Evolutionary conservation across 2,329 filamentous ascomycete genomes (phyloP), one percentile per base, ranked within the genome.

Genomic region (Botryotinia globosa): DNA sequence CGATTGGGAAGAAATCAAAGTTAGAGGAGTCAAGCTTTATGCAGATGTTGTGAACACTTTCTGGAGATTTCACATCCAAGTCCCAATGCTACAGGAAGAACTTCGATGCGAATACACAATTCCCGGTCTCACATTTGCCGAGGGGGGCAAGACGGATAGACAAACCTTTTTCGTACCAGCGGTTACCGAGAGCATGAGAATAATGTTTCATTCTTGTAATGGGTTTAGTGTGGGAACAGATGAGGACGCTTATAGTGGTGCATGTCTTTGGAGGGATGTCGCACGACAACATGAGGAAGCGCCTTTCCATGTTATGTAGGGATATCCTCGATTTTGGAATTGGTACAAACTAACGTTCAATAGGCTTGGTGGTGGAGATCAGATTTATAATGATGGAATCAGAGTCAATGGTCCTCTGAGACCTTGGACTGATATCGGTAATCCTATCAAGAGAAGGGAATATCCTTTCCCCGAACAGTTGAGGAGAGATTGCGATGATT

Each of bases 161-260:
- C 97, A 87, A 83, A 88, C 77, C 67, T 99, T 99, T 82, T 97
- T 92, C 86, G 89, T 98, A 7, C 95, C 96, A 20, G 93, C 92
- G 20, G 85, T 87, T 73, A 88, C 89, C 62, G 91, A 98, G 82
- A 92, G 93, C 7, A 98, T 99, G 95, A 94, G 97, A 80, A 92
- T 98, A 80, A 97, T 98, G 93, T 99, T 98, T 83, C 92, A 98
- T 84, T 97, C 93, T 73, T 98, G 96, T 84, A 99, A 99, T 82
- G 97, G 96, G 25, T 99, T 99, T 84, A 95, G 92, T 77, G 87
- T 96, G 56, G 92, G 92, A 71, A 95, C 94, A 5, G 92, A 97
- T 81, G 90, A 96, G 74, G 90, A 93, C 67, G 90, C 91, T 59
- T 97, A 94, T 85, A 95, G 92, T 79, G 96, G 96, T 0, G 92